Evolutionary conservation across 2,329 filamentous ascomycete genomes (phyloP).

Genomic region (Aspergillus fischeri): DNA sequence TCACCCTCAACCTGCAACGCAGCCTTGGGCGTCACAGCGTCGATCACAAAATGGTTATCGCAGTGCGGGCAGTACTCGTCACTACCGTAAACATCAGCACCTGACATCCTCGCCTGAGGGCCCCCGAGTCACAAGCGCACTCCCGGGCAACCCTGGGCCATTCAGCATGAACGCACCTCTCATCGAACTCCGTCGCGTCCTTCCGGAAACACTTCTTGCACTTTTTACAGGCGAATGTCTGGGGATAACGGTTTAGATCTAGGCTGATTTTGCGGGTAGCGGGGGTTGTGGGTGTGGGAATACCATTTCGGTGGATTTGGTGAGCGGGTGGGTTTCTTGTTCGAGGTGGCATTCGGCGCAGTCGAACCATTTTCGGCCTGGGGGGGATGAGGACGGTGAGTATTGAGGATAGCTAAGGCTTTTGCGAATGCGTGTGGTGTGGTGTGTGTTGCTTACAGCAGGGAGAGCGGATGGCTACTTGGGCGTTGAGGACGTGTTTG

Average conservation of each 20-base stretch:
- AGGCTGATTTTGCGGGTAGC: neutral
- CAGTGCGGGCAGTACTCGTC: conserved; percentile 99
- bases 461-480: conserved; percentile 90
- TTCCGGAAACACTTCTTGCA: conserved; percentile 98
- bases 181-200: conserved; percentile 85
- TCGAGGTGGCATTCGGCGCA: conserved; percentile 93
- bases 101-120: neutral
- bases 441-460: conserved; percentile 65
- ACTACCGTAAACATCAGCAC: conserved; percentile 36
- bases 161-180: conserved; percentile 49
- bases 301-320: conserved; percentile 78
- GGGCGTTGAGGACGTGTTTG: conserved; percentile 97
- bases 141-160: neutral
- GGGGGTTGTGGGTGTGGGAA: neutral
- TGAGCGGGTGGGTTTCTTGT: conserved; percentile 69
- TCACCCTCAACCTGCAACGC: conserved; percentile 85
- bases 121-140: too few species aligned
- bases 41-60: conserved; percentile 96
- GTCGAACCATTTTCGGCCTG: conserved; percentile 97
- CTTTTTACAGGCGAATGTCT: conserved; percentile 92
- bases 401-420: neutral
- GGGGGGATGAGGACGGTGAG: conserved; percentile 1
- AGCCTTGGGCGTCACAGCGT: conserved; percentile 79
- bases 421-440: neutral
- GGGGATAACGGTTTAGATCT: neutral